Conservation (phyloP, 2,329 filamentous ascomycete species). For the Microdochium trichocladiopsis region DNA sequence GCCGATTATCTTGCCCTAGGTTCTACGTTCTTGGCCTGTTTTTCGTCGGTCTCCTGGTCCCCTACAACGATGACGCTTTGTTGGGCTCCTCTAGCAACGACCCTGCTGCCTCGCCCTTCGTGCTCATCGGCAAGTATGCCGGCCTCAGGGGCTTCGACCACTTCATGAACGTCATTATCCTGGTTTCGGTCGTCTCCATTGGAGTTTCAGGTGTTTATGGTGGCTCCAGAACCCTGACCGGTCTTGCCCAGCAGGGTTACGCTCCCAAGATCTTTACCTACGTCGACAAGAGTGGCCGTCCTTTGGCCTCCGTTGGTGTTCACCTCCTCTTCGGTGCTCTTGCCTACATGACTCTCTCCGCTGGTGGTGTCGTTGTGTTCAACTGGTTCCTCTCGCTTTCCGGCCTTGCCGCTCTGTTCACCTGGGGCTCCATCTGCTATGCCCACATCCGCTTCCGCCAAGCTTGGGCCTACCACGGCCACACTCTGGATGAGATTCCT, state of each 20-base stretch:
- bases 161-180: slow-evolving; percentile 53
- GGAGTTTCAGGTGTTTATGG: slow-evolving; percentile 54
- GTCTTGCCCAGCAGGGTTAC: slow-evolving; percentile 51
- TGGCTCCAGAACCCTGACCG: slow-evolving; percentile 50
- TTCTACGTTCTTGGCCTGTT: slow-evolving; percentile 48
- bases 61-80: slow-evolving; percentile 46
- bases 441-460: slow-evolving; percentile 63
- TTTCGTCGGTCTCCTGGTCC: slow-evolving; percentile 42
- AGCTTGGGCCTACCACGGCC: slow-evolving; percentile 56
- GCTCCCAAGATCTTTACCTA: slow-evolving; percentile 50
- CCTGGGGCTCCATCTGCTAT: slow-evolving; percentile 63
- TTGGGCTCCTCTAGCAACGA: slow-evolving; percentile 35
- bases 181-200: slow-evolving; percentile 51
- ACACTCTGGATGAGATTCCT: slow-evolving; percentile 58
- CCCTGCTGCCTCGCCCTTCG: slow-evolving; percentile 47
- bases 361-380: slow-evolving; percentile 44
- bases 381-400: slow-evolving; percentile 61
- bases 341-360: slow-evolving; percentile 31
- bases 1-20: slow-evolving; percentile 56
- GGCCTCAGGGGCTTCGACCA: slow-evolving; percentile 42
- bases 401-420: slow-evolving; percentile 58
- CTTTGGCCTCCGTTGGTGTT: slow-evolving; percentile 39
- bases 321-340: slow-evolving; percentile 46
- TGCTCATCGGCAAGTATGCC: slow-evolving; percentile 48
- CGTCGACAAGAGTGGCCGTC: slow-evolving; percentile 50